Base-by-base conservation (phyloP, 495 filamentous ascomycete genomes). In the Aspergillus haitiensis region DNA sequence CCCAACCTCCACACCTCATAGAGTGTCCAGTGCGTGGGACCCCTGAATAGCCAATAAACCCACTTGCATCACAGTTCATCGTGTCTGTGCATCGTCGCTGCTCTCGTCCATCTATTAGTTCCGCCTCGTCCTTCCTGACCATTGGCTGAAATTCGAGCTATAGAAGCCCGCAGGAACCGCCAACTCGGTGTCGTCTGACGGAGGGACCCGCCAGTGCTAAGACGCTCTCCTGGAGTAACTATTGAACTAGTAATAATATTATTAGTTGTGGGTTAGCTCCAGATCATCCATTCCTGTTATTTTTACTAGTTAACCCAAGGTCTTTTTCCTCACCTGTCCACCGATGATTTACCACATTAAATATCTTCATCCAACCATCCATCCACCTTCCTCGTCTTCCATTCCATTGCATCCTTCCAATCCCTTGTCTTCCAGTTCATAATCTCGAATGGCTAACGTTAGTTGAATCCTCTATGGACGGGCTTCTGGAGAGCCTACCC, bases 381-480 rank as follows among this genome's bases (percentile, higher is more conserved):
- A 27, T 27, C 21, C 21, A 27, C 21, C 21, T 27, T 27, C 21
- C 21, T 3, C 21, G 3, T 27, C 21, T 27, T 27, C 21, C 21
- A 27, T 27, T 27, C 21, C 21, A 27, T 27, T 27, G 5, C 8
- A 40, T 40, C 5, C 13, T 13, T 13, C 37, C 37, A 40, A 1
- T 9, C 37, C 9, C 37, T 40, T 40, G 2, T 9, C 37, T 40
- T 40, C 37, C 9, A 13, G 37, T 2, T 10, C 8, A 13, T 10
- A 40, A 40, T 1, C 37, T 13, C 9, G 37, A 40, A 40, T 9
- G 37, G 37, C 37, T 13, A 40, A 40, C 15, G 48, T 12, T 32
- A 36, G 31, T 52, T 33, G n/a, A 52, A 46, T 16, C 49, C 31
- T 13, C 21, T n/a, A 52, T 52, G 49, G 49, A 34, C 6, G 49